These are phyloP conservation scores for Ophiocordyceps camponoti-saundersi DNA, from an alignment of 2,329 filamentous ascomycete genomes.

Conservation along the genomic window DNA sequence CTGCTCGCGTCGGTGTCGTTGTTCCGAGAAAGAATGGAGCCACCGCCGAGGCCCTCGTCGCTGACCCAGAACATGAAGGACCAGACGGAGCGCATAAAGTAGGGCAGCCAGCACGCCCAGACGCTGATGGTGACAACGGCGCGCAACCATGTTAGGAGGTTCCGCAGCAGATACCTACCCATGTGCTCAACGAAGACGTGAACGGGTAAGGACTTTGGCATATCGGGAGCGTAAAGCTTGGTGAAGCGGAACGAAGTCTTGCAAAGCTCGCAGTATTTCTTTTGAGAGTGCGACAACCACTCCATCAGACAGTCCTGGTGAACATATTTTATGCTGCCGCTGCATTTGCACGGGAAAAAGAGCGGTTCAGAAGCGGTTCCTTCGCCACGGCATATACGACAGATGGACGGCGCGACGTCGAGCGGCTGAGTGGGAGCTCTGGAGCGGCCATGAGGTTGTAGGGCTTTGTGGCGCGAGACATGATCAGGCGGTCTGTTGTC, in stretches of 20 bases:
- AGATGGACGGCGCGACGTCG: slow-evolving; percentile 49
- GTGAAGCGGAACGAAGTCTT: slow-evolving; percentile 98
- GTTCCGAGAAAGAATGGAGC: slow-evolving; percentile 10
- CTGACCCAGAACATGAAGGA: slow-evolving; percentile 88
- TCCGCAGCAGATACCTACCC: slow-evolving; percentile 52
- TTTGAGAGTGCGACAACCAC: slow-evolving; percentile 96
- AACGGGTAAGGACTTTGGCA: slow-evolving; percentile 71
- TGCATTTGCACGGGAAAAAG: slow-evolving; percentile 98
- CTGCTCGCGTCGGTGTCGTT: slow-evolving; percentile 8
- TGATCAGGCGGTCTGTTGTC: background rate
- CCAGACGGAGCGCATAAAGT: slow-evolving; percentile 84
- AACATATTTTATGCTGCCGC: slow-evolving; percentile 94
- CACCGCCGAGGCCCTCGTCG: slow-evolving; percentile 47
- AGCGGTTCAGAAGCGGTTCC: slow-evolving; percentile 67
- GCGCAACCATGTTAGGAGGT: slow-evolving; percentile 62
- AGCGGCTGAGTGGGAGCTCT: slow-evolving; percentile 7
- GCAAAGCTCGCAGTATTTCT: slow-evolving; percentile 98
- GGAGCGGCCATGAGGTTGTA: slow-evolving; percentile 6
- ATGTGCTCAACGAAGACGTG: slow-evolving; percentile 70
- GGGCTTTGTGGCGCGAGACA: background rate
- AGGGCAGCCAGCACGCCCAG: slow-evolving; percentile 81
- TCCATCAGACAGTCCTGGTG: slow-evolving; percentile 98
- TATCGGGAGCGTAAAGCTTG: slow-evolving; percentile 86
- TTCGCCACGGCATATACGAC: slow-evolving; percentile 90
- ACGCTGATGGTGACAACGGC: slow-evolving; percentile 65